A percentile compares a stretch with the other conserved stretches of the same genome.
Conservation (phyloP, 768 basidiomycete species). For the Pleurotus platypus region DNA sequence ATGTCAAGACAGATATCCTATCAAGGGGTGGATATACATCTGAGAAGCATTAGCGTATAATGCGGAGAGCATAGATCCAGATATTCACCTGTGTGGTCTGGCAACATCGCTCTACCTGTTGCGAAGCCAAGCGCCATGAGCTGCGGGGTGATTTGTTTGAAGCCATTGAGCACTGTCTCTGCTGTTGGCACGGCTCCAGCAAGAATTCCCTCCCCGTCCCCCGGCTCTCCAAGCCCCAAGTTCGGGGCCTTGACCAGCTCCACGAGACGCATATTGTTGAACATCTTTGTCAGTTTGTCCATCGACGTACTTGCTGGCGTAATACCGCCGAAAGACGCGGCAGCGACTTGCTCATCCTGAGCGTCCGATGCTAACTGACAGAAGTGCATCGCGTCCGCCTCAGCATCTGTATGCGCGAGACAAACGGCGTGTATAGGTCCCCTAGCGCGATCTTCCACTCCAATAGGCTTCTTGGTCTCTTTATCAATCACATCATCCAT, state of each 20-base stretch:
- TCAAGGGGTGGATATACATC: slow-evolving; percentile 72
- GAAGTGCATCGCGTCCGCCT: slow-evolving; percentile 61
- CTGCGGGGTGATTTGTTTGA: slow-evolving; percentile 70
- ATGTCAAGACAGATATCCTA: slow-evolving; percentile 75
- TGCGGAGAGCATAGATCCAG: neutral
- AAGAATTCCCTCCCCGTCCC: slow-evolving; percentile 60
- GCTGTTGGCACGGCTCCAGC: slow-evolving; percentile 77
- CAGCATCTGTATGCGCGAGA: slow-evolving; percentile 57
- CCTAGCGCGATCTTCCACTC: slow-evolving; percentile 9
- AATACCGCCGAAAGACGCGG: slow-evolving; percentile 16
- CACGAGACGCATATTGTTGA: slow-evolving; percentile 61
- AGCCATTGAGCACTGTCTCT: slow-evolving; percentile 64
- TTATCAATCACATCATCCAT: slow-evolving; percentile 26
- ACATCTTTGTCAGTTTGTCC: slow-evolving; percentile 42
- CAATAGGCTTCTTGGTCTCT: slow-evolving; percentile 15
- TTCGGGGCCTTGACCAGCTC: slow-evolving; percentile 58
- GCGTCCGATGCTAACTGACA: slow-evolving; percentile 31
- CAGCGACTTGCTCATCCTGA: slow-evolving; percentile 1
- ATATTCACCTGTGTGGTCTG: slow-evolving; percentile 59
- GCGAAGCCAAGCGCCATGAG: slow-evolving; percentile 78
- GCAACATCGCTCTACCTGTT: slow-evolving; percentile 58
- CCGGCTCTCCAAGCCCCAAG: slow-evolving; percentile 73
- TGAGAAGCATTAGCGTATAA: slow-evolving; percentile 15
- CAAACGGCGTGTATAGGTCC: slow-evolving; percentile 77
- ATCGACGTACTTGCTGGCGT: slow-evolving; percentile 47